Percentiles rank a stretch among this genome's conserved stretches.
Evolutionary conservation across 1,139 yeast genomes (phyloP).

Genomic region (Meyerozyma sp.): DNA sequence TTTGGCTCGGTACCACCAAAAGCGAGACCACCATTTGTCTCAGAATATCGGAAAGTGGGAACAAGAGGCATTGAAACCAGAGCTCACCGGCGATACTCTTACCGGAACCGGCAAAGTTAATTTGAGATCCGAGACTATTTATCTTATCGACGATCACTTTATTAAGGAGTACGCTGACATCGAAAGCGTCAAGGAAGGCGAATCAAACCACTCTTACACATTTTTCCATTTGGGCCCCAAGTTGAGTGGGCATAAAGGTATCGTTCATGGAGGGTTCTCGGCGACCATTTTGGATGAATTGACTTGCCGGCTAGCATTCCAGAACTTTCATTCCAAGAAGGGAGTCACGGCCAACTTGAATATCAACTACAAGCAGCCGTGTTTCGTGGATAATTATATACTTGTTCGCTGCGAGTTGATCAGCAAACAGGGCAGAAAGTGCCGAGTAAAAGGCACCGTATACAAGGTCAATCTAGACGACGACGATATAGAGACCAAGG

Average conservation of each 20-base stretch:
- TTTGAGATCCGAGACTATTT: conserved; percentile 7
- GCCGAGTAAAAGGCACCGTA: conserved; percentile 38
- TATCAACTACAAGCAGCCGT: conserved; percentile 36
- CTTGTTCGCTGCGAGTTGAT: conserved; percentile 30
- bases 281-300: conserved; percentile 52
- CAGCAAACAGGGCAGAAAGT: conserved; percentile 36
- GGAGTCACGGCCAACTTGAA: conserved; percentile 46
- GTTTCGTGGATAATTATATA: conserved; percentile 27
- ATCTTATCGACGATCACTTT: conserved; percentile 10
- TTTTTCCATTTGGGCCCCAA: conserved; percentile 42
- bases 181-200: conserved; percentile 2
- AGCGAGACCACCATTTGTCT: background rate
- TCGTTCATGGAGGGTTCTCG: conserved; percentile 53
- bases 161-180: conserved; percentile 5
- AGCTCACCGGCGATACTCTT: conserved; percentile 8
- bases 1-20: background rate
- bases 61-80: conserved; percentile 4
- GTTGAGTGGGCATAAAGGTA: conserved; percentile 45
- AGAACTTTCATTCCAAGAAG: conserved; percentile 36
- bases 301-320: conserved; percentile 48
- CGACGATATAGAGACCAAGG: conserved; percentile 14
- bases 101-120: conserved; percentile 8
- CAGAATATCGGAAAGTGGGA: conserved; percentile 1
- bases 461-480: conserved; percentile 16
- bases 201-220: conserved; percentile 27